Percentiles rank a stretch among this genome's conserved stretches.
phyloP scores from a whole-genome alignment of 768 basidiomycete species.

The Lactarius psammicola region DNA sequence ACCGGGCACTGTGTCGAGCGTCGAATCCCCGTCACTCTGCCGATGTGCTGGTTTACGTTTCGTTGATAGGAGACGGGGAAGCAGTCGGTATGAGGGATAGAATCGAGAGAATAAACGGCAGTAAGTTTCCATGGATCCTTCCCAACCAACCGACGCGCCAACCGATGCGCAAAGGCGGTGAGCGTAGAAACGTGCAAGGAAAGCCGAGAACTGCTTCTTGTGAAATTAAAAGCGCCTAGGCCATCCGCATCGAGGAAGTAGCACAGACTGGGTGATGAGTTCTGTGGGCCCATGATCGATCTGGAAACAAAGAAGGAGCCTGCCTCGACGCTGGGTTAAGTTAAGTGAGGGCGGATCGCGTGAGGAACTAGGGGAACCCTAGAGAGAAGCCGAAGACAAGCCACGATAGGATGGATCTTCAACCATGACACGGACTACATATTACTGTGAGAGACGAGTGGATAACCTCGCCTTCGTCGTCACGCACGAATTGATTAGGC shows the following conservation, averaged over 20 bases:
- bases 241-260: neutral
- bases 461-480: neutral
- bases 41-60: neutral
- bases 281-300: neutral
- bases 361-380: neutral
- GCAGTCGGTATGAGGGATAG: neutral
- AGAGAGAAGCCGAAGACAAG: neutral
- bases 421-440: neutral
- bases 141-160: neutral
- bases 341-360: constrained; percentile 1
- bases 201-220: neutral
- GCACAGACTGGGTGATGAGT: neutral
- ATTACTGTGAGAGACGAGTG: neutral
- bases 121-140: neutral
- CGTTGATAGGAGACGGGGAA: neutral
- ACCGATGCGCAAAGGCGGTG: neutral
- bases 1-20: neutral
- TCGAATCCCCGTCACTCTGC: neutral
- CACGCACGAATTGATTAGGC: neutral
- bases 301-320: neutral
- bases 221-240: neutral
- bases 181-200: neutral
- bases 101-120: neutral
- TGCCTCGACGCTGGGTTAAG: neutral
- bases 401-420: neutral